Evolutionary conservation across 768 basidiomycete genomes (phyloP).

Genomic region (Kwoniella europaea): DNA sequence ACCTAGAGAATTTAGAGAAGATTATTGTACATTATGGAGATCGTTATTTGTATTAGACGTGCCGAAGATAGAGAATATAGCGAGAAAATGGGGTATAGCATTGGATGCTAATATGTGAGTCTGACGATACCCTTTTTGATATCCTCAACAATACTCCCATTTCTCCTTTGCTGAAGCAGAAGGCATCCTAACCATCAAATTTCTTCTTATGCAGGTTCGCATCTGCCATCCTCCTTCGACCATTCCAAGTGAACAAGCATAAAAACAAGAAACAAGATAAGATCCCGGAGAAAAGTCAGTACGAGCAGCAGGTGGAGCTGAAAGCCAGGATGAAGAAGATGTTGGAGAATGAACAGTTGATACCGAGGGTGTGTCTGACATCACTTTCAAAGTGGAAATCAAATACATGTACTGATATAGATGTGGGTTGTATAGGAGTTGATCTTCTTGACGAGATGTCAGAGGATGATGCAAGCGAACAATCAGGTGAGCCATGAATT

Average conservation of each 20-base stretch:
- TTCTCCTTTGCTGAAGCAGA: no score
- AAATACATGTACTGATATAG: background rate
- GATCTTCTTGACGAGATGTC: constrained; percentile 57
- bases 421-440: constrained; percentile 36
- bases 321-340: constrained; percentile 57
- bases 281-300: constrained; percentile 46
- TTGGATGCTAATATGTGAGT: constrained; percentile 57
- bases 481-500: constrained; percentile 58
- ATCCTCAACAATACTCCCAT: no score
- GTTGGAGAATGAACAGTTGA: constrained; percentile 59
- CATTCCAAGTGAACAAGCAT: constrained; percentile 53
- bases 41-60: constrained; percentile 59
- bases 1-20: constrained; percentile 68
- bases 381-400: constrained; percentile 54
- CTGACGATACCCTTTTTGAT: background rate
- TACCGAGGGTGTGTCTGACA: constrained; percentile 62
- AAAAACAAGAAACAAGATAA: constrained; percentile 34
- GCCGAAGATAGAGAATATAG: constrained; percentile 55
- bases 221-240: constrained; percentile 58
- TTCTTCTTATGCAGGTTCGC: constrained; percentile 49
- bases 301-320: constrained; percentile 59
- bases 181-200: no score
- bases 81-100: constrained; percentile 57
- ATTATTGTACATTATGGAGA: constrained; percentile 79
- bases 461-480: constrained; percentile 60